phyloP scores from a whole-genome alignment of 345 rosid species.

The Sisymbrium altissimum region DNA sequence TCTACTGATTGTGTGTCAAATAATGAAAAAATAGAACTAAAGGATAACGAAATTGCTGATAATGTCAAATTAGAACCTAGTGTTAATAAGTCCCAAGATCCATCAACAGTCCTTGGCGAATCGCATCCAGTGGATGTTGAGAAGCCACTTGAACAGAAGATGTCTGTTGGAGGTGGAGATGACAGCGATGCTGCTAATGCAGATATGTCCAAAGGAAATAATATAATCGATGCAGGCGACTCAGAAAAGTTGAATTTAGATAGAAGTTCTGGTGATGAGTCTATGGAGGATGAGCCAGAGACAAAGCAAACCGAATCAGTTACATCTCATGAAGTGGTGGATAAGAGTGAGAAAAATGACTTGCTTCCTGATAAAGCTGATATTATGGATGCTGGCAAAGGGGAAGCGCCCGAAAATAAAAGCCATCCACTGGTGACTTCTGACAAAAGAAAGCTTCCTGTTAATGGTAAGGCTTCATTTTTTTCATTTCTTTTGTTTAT shows the following conservation, averaged over 20 bases:
- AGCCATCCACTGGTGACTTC: constrained; percentile 36
- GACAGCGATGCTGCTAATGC: constrained; percentile 58
- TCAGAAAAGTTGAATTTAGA: constrained; percentile 92
- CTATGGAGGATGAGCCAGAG: constrained; percentile 87
- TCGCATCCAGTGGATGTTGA: constrained; percentile 91
- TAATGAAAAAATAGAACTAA: constrained; percentile 91
- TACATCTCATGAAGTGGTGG: constrained; percentile 49
- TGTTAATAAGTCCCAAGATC: constrained; percentile 72
- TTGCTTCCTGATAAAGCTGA: constrained; percentile 35
- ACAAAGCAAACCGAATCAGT: constrained; percentile 70
- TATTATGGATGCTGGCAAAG: constrained; percentile 13
- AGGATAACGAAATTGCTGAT: constrained; percentile 96
- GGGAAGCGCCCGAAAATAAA: constrained; percentile 42
- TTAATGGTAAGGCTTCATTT: constrained; percentile 46
- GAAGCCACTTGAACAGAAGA: constrained; percentile 65
- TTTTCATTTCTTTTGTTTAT: neutral
- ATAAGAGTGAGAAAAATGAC: constrained; percentile 49
- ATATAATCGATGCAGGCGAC: constrained; percentile 57
- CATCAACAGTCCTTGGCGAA: constrained; percentile 71
- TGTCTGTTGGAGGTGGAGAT: constrained; percentile 63
- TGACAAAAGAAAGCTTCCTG: constrained; percentile 75
- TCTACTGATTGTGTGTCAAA: constrained; percentile 98
- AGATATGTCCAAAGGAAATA: constrained; percentile 65
- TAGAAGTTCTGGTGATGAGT: constrained; percentile 96
- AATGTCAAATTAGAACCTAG: constrained; percentile 95